Evolutionary conservation across 2,329 filamentous ascomycete species (phyloP).

Genomic region (Fusarium sororula): DNA sequence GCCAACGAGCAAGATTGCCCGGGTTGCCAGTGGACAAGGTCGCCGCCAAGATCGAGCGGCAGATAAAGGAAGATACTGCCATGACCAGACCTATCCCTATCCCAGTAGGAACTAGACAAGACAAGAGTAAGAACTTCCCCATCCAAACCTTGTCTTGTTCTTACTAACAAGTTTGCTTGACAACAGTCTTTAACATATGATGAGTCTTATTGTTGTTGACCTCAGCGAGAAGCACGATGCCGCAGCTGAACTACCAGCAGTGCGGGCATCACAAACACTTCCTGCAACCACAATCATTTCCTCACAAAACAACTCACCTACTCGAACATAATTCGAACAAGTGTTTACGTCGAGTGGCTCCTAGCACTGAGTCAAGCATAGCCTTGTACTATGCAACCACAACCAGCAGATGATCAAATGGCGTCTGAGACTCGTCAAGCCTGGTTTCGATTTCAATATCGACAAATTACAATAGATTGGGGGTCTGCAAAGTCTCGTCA

Average conservation of each 20-base stretch:
- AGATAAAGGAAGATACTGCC: not conserved
- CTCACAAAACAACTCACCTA: too few relatives aligned
- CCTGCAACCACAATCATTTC: too few relatives aligned
- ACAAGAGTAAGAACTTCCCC: not conserved
- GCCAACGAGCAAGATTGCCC: not conserved
- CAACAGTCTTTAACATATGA: not conserved
- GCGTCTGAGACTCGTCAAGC: not conserved
- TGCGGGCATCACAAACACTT: not conserved
- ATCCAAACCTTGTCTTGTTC: not conserved
- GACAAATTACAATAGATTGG: too few relatives aligned
- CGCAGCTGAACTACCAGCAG: not conserved
- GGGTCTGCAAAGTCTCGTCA: not conserved
- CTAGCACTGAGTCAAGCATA: not conserved
- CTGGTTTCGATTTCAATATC: rapidly evolving
- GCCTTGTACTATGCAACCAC: not conserved
- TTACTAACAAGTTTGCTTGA: not conserved
- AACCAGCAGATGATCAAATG: not conserved
- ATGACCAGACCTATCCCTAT: too few relatives aligned
- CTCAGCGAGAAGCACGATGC: not conserved
- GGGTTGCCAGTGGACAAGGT: too few relatives aligned
- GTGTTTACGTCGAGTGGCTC: not conserved
- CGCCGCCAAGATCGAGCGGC: not conserved
- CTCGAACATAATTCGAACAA: too few relatives aligned
- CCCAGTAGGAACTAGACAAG: not conserved
- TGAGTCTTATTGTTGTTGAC: not conserved